These are phyloP conservation scores for Venturia oleaginea DNA, from an alignment of 2,329 filamentous ascomycete species.

Conservation along the genomic window DNA sequence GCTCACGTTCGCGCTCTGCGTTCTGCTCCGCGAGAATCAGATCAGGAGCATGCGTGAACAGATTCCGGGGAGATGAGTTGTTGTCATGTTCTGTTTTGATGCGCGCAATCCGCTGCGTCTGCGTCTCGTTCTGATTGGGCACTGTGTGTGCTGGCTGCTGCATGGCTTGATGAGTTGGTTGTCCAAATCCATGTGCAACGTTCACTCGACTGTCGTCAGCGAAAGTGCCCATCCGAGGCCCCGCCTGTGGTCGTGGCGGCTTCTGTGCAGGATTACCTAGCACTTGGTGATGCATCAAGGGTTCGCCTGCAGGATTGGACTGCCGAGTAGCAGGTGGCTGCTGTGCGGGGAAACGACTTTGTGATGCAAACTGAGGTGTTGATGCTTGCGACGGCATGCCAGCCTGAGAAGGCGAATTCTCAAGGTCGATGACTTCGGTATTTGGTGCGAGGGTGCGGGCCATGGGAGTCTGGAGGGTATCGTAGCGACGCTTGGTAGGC, in stretches of 20 bases:
- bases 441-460: constrained; percentile 37
- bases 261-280: constrained; percentile 16
- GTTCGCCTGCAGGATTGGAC: background rate
- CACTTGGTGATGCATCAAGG: constrained; percentile 15
- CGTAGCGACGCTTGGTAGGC: constrained; percentile 37
- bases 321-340: constrained; percentile 3
- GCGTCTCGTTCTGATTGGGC: background rate
- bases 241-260: background rate
- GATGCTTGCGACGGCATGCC: constrained; percentile 12
- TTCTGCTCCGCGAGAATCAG: background rate
- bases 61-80: background rate
- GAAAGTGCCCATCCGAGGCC: constrained; percentile 18
- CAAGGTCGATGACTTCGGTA: constrained; percentile 32
- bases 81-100: constrained; percentile 8
- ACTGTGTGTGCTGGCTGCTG: background rate
- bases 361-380: constrained; percentile 18
- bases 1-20: constrained; percentile 12
- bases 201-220: constrained; percentile 19
- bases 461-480: constrained; percentile 30
- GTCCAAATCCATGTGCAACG: background rate
- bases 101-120: constrained; percentile 4
- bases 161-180: background rate
- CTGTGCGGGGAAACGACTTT: constrained; percentile 10
- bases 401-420: constrained; percentile 23
- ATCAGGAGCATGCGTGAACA: constrained; percentile 2